A percentile compares a stretch with the other conserved stretches of the same genome.
Evolutionary conservation across 176 grass and related monocot species (phyloP).

Genomic region (Avena sativa): DNA sequence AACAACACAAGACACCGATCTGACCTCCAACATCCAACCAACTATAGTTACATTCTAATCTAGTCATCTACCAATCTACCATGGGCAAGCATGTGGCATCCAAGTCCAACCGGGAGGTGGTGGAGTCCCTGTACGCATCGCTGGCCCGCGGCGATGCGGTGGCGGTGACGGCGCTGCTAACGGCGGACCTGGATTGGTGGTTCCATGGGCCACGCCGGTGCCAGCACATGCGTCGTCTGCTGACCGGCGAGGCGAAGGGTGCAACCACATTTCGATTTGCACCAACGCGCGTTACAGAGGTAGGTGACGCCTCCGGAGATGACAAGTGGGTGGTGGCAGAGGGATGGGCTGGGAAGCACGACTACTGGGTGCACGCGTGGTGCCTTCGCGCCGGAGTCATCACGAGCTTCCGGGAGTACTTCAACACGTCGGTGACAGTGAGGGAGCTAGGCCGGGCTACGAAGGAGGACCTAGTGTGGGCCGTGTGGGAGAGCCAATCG

Average conservation of each 20-base stretch:
- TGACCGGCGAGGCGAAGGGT: constrained; percentile 10
- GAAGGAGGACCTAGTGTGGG: neutral
- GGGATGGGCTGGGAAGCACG: constrained; percentile 26
- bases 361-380: constrained; percentile 63
- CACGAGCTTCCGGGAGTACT: constrained; percentile 50
- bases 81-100: neutral
- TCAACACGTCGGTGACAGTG: constrained; percentile 53
- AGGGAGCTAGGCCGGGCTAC: constrained; percentile 12
- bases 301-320: neutral
- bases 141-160: constrained; percentile 25
- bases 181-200: constrained; percentile 54
- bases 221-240: too few relatives aligned
- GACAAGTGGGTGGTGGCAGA: constrained; percentile 13
- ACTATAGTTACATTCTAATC: neutral
- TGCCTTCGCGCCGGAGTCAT: constrained; percentile 25
- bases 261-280: neutral
- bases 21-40: neutral
- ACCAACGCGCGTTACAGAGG: neutral
- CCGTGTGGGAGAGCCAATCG: constrained; percentile 45
- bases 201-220: constrained; percentile 52
- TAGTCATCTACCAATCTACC: neutral
- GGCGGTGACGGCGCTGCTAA: constrained; percentile 9
- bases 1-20: neutral
- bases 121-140: constrained; percentile 48
- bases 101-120: constrained; percentile 11